Percentiles rank a stretch among this genome's conserved stretches.
phyloP scores from a whole-genome alignment of 257 asterid species.

The Nicotiana noctiflora region DNA sequence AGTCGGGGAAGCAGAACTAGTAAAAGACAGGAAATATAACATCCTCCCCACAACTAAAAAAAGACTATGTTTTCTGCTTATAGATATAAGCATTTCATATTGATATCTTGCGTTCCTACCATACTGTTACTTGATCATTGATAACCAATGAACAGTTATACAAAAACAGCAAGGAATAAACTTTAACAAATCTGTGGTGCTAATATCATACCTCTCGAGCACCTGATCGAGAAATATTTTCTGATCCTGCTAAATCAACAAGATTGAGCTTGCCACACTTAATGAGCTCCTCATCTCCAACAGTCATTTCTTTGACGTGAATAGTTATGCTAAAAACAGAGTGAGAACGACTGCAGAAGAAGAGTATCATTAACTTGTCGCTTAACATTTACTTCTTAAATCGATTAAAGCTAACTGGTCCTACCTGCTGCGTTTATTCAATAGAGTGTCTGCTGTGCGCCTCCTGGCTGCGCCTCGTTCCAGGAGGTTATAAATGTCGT shows the following conservation, averaged over 20 bases:
- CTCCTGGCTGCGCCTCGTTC: constrained; percentile 80
- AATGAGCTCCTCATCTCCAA: constrained; percentile 80
- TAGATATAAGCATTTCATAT: not conserved
- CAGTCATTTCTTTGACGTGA: constrained; percentile 60
- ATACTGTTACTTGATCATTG: not conserved
- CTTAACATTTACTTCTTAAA: not conserved
- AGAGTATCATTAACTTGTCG: not conserved
- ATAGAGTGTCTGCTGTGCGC: constrained; percentile 74
- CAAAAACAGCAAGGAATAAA: not conserved
- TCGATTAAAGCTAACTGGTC: not conserved
- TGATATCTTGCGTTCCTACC: not conserved
- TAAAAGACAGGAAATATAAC: not conserved
- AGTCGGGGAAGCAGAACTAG: not conserved
- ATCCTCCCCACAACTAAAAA: not conserved
- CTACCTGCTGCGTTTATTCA: constrained; percentile 76
- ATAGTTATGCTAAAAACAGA: constrained; percentile 70
- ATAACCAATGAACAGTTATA: not conserved
- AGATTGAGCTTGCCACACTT: constrained; percentile 89
- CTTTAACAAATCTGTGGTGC: not conserved
- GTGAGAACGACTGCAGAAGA: constrained; percentile 71
- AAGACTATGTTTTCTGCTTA: not conserved
- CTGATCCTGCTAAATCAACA: constrained; percentile 90
- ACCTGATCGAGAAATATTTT: constrained; percentile 78
- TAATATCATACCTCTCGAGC: constrained; percentile 60
- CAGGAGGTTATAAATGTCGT: constrained; percentile 65